Evolutionary conservation across 805 yeast genomes (phyloP).

Genomic region (Kluyveromyces nonfermentans): DNA sequence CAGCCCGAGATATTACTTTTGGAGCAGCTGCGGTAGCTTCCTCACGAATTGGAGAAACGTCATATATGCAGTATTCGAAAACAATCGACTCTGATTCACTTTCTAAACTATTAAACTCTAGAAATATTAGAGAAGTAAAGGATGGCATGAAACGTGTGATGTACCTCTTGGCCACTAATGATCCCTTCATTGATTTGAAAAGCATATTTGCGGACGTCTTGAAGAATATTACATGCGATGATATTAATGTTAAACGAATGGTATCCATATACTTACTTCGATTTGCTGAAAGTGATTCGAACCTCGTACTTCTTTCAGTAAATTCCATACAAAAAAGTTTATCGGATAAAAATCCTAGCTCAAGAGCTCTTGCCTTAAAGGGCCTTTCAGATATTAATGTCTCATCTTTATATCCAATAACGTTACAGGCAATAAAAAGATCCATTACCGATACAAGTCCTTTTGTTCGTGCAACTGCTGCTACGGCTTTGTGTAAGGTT

Average conservation of each 20-base stretch:
- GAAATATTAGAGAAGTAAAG: slow-evolving; percentile 54
- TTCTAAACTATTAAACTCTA: slow-evolving; percentile 53
- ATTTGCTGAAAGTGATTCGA: slow-evolving; percentile 78
- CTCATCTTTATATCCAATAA: slow-evolving; percentile 71
- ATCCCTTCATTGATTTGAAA: slow-evolving; percentile 32
- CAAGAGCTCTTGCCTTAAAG: slow-evolving; percentile 65
- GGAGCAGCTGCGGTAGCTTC: slow-evolving; percentile 81
- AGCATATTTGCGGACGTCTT: slow-evolving; percentile 75
- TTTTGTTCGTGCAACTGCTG: slow-evolving; percentile 69
- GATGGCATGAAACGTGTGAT: slow-evolving; percentile 51
- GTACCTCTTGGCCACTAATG: slow-evolving; percentile 35
- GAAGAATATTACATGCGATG: slow-evolving; percentile 68
- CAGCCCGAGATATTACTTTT: slow-evolving; percentile 68
- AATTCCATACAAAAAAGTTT: slow-evolving; percentile 85
- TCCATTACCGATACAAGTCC: slow-evolving; percentile 64
- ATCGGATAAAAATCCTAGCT: slow-evolving; percentile 56
- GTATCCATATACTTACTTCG: slow-evolving; percentile 67
- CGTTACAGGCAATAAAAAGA: slow-evolving; percentile 62
- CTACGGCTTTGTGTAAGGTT: slow-evolving; percentile 60
- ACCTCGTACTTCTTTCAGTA: slow-evolving; percentile 79
- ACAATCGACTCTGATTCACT: slow-evolving; percentile 59
- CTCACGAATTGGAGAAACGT: slow-evolving; percentile 53
- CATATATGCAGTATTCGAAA: slow-evolving; percentile 33
- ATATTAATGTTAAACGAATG: slow-evolving; percentile 57
- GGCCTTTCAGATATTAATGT: slow-evolving; percentile 78